Evolutionary conservation across 2,329 filamentous ascomycete genomes (phyloP).

Genomic region (Penicillium rolfsii): DNA sequence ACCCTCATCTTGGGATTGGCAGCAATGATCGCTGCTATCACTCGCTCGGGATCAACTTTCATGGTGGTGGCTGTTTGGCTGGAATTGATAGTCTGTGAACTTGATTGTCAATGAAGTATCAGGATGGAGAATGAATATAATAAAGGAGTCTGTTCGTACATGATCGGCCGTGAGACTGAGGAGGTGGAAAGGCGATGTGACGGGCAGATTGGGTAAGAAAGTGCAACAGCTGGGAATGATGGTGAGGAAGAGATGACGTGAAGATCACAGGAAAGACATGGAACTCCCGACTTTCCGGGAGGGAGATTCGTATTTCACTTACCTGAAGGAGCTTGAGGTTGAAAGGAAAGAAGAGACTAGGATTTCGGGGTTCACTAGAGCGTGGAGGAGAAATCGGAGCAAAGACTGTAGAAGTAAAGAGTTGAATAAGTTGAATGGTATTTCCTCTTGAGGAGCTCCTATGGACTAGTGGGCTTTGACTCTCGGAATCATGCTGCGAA

Average conservation of each 20-base stretch:
- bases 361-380: background rate
- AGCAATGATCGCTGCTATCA: constrained; percentile 7
- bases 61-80: background rate
- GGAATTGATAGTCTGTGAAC: background rate
- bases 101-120: background rate
- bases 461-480: background rate
- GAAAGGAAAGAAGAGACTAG: background rate
- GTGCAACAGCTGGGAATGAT: background rate
- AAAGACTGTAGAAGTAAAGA: background rate
- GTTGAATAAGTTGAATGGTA: background rate
- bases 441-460: background rate
- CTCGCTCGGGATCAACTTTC: constrained; percentile 2
- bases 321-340: background rate
- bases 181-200: background rate
- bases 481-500: too few species aligned
- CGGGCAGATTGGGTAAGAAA: background rate
- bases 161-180: background rate
- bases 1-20: constrained; percentile 3
- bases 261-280: background rate
- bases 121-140: background rate
- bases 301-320: background rate
- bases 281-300: background rate
- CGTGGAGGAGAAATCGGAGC: background rate
- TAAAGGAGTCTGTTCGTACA: background rate
- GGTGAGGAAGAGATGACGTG: background rate